Conservation (phyloP, 306 rosid genomes). For the Morella rubra region DNA sequence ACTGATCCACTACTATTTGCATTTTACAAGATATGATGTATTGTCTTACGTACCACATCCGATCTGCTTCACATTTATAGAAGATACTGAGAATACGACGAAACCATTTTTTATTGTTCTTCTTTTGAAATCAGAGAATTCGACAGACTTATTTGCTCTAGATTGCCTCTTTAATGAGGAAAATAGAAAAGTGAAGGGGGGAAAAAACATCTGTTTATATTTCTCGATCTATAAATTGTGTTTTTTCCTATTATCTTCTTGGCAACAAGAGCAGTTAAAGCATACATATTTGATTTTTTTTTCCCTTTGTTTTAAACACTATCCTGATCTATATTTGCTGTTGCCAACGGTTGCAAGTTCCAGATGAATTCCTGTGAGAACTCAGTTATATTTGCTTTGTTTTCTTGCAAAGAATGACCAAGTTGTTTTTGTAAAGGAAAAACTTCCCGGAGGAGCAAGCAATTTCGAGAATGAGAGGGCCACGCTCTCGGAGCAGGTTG, state of each 20-base stretch:
- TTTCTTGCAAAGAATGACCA: not conserved
- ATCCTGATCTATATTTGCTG: not conserved
- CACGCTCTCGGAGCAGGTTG: constrained; percentile 39
- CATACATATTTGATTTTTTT: not conserved
- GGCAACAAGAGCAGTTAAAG: not conserved
- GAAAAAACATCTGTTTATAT: constrained; percentile 11
- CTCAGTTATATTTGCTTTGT: constrained; percentile 15
- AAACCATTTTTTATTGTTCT: not conserved
- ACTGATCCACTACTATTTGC: constrained; percentile 2
- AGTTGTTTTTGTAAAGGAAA: constrained; percentile 46
- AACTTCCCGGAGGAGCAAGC: constrained; percentile 68
- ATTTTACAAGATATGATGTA: not conserved
- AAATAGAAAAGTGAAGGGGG: not conserved
- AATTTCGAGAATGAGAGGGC: constrained; percentile 18
- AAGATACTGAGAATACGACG: not conserved
- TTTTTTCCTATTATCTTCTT: not conserved
- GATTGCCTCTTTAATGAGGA: not conserved
- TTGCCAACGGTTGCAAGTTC: not conserved
- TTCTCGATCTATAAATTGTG: not conserved
- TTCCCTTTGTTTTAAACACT: not conserved
- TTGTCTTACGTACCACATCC: not conserved
- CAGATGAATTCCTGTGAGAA: not conserved
- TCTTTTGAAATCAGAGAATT: not conserved
- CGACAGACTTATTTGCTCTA: not conserved
- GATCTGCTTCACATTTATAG: constrained; percentile 8